A percentile compares a stretch with the other conserved stretches of the same genome.
These are phyloP conservation scores for Vitis rotundifolia DNA, from an alignment of 164 flowering plant genomes.

Conservation along the genomic window DNA sequence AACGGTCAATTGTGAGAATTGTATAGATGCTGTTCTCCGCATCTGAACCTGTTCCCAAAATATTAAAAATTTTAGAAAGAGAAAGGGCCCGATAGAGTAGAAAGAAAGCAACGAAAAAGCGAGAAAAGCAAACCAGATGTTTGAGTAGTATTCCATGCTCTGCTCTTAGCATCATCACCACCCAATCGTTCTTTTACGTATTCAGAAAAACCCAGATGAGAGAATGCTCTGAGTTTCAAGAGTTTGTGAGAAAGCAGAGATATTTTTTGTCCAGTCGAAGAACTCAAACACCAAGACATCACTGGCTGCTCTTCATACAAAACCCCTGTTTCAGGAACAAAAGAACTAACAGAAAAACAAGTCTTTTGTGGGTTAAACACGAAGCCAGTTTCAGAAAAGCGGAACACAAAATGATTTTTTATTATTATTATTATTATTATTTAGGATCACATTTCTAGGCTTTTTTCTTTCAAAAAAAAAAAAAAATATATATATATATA, in stretches of 20 bases:
- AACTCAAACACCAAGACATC: conserved; percentile 14
- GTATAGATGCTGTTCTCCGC: conserved; percentile 65
- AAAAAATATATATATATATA: no score
- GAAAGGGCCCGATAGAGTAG: not conserved
- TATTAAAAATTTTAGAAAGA: not conserved
- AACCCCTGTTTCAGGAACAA: no score
- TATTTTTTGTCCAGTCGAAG: conserved; percentile 18
- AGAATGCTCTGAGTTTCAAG: conserved; percentile 24
- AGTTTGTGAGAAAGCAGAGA: conserved; percentile 2
- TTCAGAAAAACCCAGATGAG: conserved; percentile 23
- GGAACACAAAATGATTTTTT: no score
- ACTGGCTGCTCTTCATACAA: no score
- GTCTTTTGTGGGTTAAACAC: no score
- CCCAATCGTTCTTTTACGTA: conserved; percentile 1
- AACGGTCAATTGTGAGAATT: conserved; percentile 68
- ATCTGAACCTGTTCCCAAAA: conserved; percentile 24
- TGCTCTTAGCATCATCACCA: not conserved
- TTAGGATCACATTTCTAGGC: no score
- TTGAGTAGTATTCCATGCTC: conserved; percentile 2
- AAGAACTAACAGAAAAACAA: no score
- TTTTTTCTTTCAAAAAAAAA: no score
- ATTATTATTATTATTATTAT: no score
- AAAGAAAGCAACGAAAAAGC: not conserved
- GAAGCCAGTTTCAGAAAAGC: no score
- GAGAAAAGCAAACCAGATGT: conserved; percentile 21